phyloP scores from a whole-genome alignment of 2,329 filamentous ascomycete genomes.

The Waltergamsia citrina region DNA sequence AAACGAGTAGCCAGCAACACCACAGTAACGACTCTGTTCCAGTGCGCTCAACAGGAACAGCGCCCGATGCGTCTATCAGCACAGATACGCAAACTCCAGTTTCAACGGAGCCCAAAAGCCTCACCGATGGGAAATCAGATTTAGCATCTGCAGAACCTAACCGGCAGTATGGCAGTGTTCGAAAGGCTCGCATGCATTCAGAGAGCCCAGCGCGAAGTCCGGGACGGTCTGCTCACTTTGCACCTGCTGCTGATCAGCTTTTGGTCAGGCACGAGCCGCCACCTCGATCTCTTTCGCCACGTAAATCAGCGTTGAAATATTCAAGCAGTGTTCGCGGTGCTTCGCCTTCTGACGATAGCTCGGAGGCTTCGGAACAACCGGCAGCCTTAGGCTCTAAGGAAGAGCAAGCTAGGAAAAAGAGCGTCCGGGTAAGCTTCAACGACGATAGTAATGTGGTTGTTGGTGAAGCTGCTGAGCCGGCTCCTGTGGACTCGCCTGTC shows the following conservation, averaged over 20 bases:
- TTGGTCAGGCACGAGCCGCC: constrained; percentile 59
- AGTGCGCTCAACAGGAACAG: not conserved
- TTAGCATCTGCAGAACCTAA: not conserved
- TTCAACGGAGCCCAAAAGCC: not conserved
- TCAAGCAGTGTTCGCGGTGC: constrained; percentile 40
- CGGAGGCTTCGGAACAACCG: constrained; percentile 28
- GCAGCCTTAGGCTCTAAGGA: constrained; percentile 18
- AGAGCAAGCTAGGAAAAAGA: constrained; percentile 49
- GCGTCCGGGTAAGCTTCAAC: constrained; percentile 69
- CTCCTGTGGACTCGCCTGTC: constrained; percentile 28
- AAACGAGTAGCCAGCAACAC: no score
- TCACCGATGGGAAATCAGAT: not conserved
- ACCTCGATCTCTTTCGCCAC: constrained; percentile 61
- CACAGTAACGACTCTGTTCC: no score
- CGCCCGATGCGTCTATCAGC: no score
- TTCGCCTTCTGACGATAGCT: constrained; percentile 40
- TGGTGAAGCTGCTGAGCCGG: constrained; percentile 31
- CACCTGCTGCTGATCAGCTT: constrained; percentile 42
- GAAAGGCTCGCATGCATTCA: constrained; percentile 30
- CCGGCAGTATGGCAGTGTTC: constrained; percentile 4
- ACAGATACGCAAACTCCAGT: no score
- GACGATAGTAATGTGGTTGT: constrained; percentile 50
- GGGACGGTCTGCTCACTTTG: constrained; percentile 58
- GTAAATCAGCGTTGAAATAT: constrained; percentile 68
- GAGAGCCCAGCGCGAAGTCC: constrained; percentile 62